Base-by-base conservation (phyloP, 257 asterid genomes). In the Fraxinus anomala region DNA sequence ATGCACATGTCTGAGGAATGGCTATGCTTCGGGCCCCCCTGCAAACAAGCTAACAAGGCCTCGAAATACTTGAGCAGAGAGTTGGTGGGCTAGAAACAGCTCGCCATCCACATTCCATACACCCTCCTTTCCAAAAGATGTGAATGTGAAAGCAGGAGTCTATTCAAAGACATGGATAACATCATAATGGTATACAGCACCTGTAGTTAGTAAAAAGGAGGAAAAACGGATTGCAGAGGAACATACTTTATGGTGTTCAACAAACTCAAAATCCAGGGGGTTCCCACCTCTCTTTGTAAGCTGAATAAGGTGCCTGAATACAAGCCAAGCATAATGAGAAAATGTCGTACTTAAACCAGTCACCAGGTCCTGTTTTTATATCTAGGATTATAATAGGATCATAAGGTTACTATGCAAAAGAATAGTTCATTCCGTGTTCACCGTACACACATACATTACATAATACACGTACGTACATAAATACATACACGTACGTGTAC, bases 91-190 rank as follows among this genome's bases (percentile, higher is more conserved):
- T 71, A 51, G 84, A 69, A 95, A 89, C 68, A 88, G 84, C 91
- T 95, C 98, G 19, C 99, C 99, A 36, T 95, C 99, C 71, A 95
- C 91, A 74, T 95, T 95, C 99, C 98, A 96, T 14, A 89, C 87
- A 5, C 98, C 96, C 84, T 93, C 92, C 87, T 85, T 87, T 16
- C 99, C 99, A 0, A 77, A 80, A 28, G 99, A 93, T 44, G 89
- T 93, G 94, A 96, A 96, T 59, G 93, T 93, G 87, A 96, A 96
- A 40, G 94, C 94, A 23, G 87, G 83, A 68, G 99, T 96, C 99
- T 96, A 12, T 42, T 8, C 70, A 65, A 28, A 39, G 70, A 65
- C 47, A 36, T n/a, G 17, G 63, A 74, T 76, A 68, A 68, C 7
- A 83, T 80, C 73, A 84, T 17, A n/a, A 59, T 33, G 30, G 14